These are phyloP conservation scores for Kandelia obovata DNA, from an alignment of 345 rosid genomes.

Conservation along the genomic window DNA sequence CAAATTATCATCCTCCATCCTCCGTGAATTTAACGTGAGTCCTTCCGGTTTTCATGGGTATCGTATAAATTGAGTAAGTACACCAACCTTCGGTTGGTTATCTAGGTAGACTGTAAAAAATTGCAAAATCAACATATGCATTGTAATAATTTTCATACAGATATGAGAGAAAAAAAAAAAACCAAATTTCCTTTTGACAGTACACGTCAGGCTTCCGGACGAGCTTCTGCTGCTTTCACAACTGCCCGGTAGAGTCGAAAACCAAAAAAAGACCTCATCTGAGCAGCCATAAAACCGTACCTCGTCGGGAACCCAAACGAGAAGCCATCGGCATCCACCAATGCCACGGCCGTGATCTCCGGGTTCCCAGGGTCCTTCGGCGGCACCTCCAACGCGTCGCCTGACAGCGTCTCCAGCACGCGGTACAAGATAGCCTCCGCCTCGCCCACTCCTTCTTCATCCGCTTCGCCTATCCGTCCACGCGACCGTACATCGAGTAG, in stretches of 20 bases:
- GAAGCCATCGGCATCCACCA: constrained; percentile 57
- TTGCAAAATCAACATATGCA: too few relatives aligned
- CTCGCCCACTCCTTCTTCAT: constrained; percentile 62
- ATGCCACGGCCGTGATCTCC: constrained; percentile 47
- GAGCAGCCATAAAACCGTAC: constrained; percentile 80
- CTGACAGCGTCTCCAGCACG: constrained; percentile 59
- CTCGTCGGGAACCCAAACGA: constrained; percentile 78
- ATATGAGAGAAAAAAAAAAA: too few relatives aligned
- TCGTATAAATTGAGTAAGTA: too few relatives aligned
- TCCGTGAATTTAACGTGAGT: too few relatives aligned
- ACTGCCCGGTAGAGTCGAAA: constrained; percentile 55
- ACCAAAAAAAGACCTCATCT: constrained; percentile 27
- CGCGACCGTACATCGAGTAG: constrained; percentile 80
- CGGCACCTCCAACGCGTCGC: constrained; percentile 52
- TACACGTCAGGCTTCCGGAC: constrained; percentile 32
- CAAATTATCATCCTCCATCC: too few relatives aligned
- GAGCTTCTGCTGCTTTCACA: constrained; percentile 51
- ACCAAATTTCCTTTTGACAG: too few relatives aligned
- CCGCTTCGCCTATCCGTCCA: constrained; percentile 58
- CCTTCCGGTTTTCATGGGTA: too few relatives aligned
- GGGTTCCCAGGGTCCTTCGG: constrained; percentile 43
- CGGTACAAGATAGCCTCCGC: constrained; percentile 54
- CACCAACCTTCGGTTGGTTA: too few relatives aligned
- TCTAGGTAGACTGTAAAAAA: too few relatives aligned
- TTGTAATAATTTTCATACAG: too few relatives aligned